A percentile compares a stretch with the other conserved stretches of the same genome.
phyloP scores from a whole-genome alignment of 2,329 filamentous ascomycete species.

The Canariomyces notabilis region DNA sequence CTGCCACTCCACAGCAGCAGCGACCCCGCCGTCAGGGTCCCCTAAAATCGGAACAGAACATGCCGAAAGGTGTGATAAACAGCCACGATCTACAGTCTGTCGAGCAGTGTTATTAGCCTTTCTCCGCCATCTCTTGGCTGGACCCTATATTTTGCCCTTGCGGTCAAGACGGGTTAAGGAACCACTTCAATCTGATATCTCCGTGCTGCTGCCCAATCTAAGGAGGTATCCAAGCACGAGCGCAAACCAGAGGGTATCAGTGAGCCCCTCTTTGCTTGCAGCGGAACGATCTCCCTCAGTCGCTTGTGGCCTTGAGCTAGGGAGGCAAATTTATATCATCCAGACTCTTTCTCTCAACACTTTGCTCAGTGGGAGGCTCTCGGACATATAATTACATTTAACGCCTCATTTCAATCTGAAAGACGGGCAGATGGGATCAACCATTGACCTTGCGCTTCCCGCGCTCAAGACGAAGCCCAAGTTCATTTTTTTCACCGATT shows the following conservation, averaged over 20 bases:
- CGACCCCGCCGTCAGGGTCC: conserved; percentile 1
- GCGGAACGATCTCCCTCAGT: neutral
- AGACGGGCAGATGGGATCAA: conserved; percentile 45
- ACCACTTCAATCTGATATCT: too few relatives aligned
- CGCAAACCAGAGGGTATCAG: too few relatives aligned
- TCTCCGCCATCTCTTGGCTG: too few relatives aligned
- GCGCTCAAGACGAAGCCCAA: conserved; percentile 66
- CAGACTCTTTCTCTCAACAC: neutral
- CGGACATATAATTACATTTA: too few relatives aligned
- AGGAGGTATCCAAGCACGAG: neutral
- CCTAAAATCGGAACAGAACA: conserved; percentile 3
- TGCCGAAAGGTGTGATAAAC: conserved; percentile 11
- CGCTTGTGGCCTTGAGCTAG: neutral
- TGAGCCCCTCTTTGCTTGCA: neutral
- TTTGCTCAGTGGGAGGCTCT: too few relatives aligned
- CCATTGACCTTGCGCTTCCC: conserved; percentile 40
- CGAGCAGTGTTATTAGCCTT: too few relatives aligned
- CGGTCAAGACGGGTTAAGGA: too few relatives aligned
- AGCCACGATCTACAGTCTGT: conserved; percentile 7
- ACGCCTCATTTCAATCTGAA: neutral
- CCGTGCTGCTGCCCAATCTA: neutral
- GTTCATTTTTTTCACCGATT: conserved; percentile 98
- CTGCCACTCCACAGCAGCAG: neutral
- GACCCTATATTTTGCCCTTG: too few relatives aligned
- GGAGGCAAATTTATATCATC: neutral